A percentile compares a stretch with the other conserved stretches of the same genome.
Evolutionary conservation across 768 basidiomycete genomes (phyloP).

Genomic region (Daedalea quercina): DNA sequence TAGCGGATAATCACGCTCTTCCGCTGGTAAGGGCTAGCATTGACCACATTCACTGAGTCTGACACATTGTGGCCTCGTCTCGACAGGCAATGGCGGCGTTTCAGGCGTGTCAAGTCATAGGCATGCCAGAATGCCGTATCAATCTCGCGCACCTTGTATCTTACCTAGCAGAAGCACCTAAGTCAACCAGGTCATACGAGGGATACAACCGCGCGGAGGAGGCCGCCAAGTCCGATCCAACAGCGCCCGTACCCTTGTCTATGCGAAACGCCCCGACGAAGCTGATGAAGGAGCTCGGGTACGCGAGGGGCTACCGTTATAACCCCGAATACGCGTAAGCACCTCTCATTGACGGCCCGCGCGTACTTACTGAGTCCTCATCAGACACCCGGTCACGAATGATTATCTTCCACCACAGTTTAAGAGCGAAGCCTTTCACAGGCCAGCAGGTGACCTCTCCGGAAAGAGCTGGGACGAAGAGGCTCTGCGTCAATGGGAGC

Average conservation of each 20-base stretch:
- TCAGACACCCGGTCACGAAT: conserved; percentile 46
- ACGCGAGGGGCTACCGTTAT: conserved; percentile 42
- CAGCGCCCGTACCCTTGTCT: conserved; percentile 58
- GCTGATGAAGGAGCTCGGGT: conserved; percentile 46
- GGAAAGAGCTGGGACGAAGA: conserved; percentile 46
- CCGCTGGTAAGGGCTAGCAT: conserved; percentile 48
- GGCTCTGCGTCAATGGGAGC: conserved; percentile 39
- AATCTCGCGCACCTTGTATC: conserved; percentile 72
- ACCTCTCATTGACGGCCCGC: not conserved
- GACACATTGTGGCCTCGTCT: not conserved
- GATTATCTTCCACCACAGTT: conserved; percentile 43
- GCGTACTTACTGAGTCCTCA: not conserved
- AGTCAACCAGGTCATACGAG: conserved; percentile 74
- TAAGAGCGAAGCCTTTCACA: conserved; percentile 30
- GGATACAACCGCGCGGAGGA: conserved; percentile 67
- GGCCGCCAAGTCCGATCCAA: conserved; percentile 45
- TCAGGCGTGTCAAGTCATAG: conserved; percentile 60
- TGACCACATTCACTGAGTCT: not conserved
- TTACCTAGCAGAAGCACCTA: conserved; percentile 78
- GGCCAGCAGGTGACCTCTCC: conserved; percentile 28
- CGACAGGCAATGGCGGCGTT: conserved; percentile 53
- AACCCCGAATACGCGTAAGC: conserved; percentile 38
- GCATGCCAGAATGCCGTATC: conserved; percentile 81
- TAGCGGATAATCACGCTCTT: conserved; percentile 72
- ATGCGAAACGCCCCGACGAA: conserved; percentile 75